Conservation (phyloP, 371 early-diverging fungal genomes). For the Rhizopus sp. region DNA sequence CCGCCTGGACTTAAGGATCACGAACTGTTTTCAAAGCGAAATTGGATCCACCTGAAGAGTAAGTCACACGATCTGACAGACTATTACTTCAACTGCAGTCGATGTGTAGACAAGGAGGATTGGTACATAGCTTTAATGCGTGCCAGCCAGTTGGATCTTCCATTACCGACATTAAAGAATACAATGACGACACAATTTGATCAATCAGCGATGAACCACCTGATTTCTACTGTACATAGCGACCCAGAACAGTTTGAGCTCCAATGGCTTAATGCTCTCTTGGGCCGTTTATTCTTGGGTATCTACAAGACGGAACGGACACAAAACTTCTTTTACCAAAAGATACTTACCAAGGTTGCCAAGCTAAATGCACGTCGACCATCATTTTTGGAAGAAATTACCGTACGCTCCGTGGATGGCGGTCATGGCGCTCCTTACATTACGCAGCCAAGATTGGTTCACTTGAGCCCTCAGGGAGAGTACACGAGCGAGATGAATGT, state of each 20-base stretch:
- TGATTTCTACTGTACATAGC: slow-evolving; percentile 57
- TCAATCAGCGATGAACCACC: slow-evolving; percentile 49
- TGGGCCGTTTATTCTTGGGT: slow-evolving; percentile 80
- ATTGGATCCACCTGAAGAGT: slow-evolving; percentile 49
- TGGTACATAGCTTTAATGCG: slow-evolving; percentile 74
- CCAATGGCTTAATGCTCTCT: slow-evolving; percentile 88
- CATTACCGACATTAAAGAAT: slow-evolving; percentile 10
- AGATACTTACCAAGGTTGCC: slow-evolving; percentile 61
- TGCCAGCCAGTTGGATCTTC: slow-evolving; percentile 36
- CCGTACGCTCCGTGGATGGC: slow-evolving; percentile 71
- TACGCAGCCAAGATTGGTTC: slow-evolving; percentile 71
- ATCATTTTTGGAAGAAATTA: slow-evolving; percentile 76
- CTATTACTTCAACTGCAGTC: slow-evolving; percentile 58
- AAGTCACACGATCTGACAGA: slow-evolving; percentile 15
- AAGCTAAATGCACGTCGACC: slow-evolving; percentile 73
- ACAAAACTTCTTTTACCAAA: slow-evolving; percentile 60
- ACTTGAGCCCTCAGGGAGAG: slow-evolving; percentile 71
- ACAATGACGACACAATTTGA: slow-evolving; percentile 50
- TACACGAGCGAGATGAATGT: slow-evolving; percentile 73
- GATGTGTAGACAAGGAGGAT: slow-evolving; percentile 83
- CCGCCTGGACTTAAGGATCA: slow-evolving; percentile 61
- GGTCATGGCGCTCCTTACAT: slow-evolving; percentile 84
- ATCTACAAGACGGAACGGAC: slow-evolving; percentile 69
- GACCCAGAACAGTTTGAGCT: slow-evolving; percentile 57
- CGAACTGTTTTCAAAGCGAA: slow-evolving; percentile 59